Conservation (phyloP, 208 protist species). For the Trypanosoma cruzi region DNA sequence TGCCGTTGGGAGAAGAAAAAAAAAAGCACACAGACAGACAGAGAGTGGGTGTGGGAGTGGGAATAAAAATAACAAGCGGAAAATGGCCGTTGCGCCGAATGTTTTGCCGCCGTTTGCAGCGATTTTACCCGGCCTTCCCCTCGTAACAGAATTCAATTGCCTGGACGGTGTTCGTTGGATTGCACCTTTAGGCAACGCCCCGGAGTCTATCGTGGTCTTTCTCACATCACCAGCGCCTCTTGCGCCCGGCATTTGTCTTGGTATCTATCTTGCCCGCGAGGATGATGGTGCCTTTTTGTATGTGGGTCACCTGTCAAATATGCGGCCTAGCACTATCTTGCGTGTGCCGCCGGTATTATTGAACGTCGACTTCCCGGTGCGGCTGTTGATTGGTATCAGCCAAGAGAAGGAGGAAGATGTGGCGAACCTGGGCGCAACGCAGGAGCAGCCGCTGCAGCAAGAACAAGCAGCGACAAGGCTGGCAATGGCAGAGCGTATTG, state of each 20-base stretch:
- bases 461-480: slow-evolving; percentile 52
- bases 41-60: background rate
- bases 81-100: background rate
- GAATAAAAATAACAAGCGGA: too few relatives aligned
- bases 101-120: slow-evolving; percentile 46
- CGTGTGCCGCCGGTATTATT: slow-evolving; percentile 45
- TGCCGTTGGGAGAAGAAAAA: background rate
- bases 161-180: slow-evolving; percentile 58
- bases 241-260: slow-evolving; percentile 39
- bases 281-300: slow-evolving; percentile 63
- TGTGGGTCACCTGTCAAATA: slow-evolving; percentile 61
- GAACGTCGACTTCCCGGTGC: slow-evolving; percentile 28
- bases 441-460: slow-evolving; percentile 48
- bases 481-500: slow-evolving; percentile 64
- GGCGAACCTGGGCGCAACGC: slow-evolving; percentile 48
- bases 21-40: background rate
- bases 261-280: slow-evolving; percentile 64
- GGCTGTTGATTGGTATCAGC: slow-evolving; percentile 62
- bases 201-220: slow-evolving; percentile 69
- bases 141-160: slow-evolving; percentile 43
- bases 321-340: slow-evolving; percentile 56
- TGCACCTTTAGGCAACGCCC: slow-evolving; percentile 42
- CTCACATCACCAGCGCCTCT: slow-evolving; percentile 56
- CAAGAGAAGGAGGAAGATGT: slow-evolving; percentile 57
- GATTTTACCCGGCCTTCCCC: slow-evolving; percentile 63